These are phyloP conservation scores for Litchi chinensis DNA, from an alignment of 345 rosid genomes.

Conservation along the genomic window DNA sequence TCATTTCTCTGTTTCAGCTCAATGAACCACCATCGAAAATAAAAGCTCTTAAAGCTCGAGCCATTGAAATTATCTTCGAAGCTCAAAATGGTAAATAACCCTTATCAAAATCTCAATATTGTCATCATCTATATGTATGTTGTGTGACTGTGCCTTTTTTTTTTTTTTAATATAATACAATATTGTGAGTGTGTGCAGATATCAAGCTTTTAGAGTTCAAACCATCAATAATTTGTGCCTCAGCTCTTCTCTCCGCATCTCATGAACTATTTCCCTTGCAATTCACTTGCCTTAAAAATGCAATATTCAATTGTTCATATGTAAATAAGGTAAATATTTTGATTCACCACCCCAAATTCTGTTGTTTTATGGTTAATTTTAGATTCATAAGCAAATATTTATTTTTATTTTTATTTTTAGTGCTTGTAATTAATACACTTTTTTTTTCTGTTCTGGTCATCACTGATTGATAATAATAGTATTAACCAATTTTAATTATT, in stretches of 20 bases:
- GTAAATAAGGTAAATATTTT: constrained; percentile 57
- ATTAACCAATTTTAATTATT: not conserved
- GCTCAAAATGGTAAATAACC: constrained; percentile 57
- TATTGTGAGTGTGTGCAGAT: constrained; percentile 37
- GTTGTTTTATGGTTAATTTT: not conserved
- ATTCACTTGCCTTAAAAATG: constrained; percentile 44
- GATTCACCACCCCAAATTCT: not conserved
- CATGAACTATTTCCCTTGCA: constrained; percentile 59
- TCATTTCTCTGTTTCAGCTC: constrained; percentile 54
- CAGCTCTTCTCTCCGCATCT: constrained; percentile 66
- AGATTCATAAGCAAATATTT: not conserved
- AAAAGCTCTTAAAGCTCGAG: constrained; percentile 57
- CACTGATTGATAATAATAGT: not conserved
- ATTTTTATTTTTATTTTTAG: not conserved
- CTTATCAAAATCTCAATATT: not conserved
- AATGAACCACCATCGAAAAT: constrained; percentile 40
- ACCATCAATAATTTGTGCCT: constrained; percentile 74
- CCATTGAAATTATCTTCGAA: constrained; percentile 55
- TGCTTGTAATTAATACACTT: not conserved
- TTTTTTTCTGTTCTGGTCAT: not conserved
- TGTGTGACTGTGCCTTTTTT: too few relatives aligned
- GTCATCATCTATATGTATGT: not conserved
- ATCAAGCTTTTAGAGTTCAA: constrained; percentile 58
- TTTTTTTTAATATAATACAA: too few relatives aligned
- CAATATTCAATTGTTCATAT: constrained; percentile 49